Evolutionary conservation across 2,329 filamentous ascomycete genomes (phyloP), one percentile per base, ranked within the genome.

Genomic region (Aspergillus texensis): DNA sequence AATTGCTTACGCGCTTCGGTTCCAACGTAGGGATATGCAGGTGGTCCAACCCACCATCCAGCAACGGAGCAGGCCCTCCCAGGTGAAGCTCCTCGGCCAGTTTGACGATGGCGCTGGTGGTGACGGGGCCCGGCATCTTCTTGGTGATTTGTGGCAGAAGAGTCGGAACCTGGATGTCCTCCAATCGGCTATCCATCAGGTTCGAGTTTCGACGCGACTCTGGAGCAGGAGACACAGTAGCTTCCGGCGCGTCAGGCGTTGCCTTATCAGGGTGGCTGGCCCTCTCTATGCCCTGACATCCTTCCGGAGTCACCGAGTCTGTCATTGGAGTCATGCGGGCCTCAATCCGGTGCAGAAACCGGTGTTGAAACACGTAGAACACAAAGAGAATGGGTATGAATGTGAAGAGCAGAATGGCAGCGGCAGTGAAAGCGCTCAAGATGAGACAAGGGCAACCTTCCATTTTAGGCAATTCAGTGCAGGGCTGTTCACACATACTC

Each of bases 111-210:
- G 28, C 19, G 24, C 34, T 16, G 10, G 41, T 34, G 24, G 11
- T 48, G 21, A 41, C 30, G 6, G 55, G 61, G 8, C 24, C 16
- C 30, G n/a, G 19, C 11, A 26, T 59, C 54, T 48, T 65, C 58
- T 45, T 52, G n/a, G 26, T 36, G 8, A 41, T n/a, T 21, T n/a
- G 32, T 21, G 67, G 66, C 39, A 62, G 43, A 36, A 71, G 58
- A 24, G 55, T 55, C 0, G 64, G 68, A 11, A 69, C 62, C 24
- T 52, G 56, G 30, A 71, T 68, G 10, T 69, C 63, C 28, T 71
- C 69, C 34, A 70, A 34, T n/a, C 46, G 14, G 2, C 62, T 64
- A 53, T 70, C 68, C 11, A 71, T 60, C 24, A 70, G 56, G 28
- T 60, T 57, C 16, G 28, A 62, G 12, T 32, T 36, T 16, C 43